These are phyloP conservation scores for Cladobotryum protrusum DNA, from an alignment of 2,329 filamentous ascomycete genomes.

Conservation along the genomic window DNA sequence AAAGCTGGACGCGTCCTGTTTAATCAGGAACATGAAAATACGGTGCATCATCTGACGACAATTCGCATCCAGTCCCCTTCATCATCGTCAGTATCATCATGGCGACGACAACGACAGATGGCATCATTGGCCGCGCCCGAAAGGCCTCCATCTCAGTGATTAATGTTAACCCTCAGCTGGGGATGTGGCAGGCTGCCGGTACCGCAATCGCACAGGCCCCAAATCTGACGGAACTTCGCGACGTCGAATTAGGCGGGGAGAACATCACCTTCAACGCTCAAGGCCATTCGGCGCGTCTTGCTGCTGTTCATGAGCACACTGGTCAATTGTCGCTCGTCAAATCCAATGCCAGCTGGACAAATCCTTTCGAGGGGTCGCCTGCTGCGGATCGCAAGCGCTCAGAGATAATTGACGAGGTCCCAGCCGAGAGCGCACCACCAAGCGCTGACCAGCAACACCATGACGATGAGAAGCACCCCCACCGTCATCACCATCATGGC, in stretches of 20 bases:
- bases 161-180: conserved; percentile 23
- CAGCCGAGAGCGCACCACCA: background rate
- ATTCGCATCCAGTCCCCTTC: no score
- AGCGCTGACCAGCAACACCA: conserved; percentile 6
- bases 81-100: background rate
- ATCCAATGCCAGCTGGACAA: conserved; percentile 8
- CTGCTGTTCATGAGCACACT: conserved; percentile 17
- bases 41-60: no score
- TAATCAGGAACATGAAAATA: no score
- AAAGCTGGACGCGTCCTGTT: no score
- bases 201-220: conserved; percentile 26
- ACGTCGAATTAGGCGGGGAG: conserved; percentile 19
- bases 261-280: conserved; percentile 24
- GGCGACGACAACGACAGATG: background rate
- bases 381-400: background rate
- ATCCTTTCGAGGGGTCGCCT: background rate
- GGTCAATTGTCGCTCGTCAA: conserved; percentile 20
- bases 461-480: conserved; percentile 6
- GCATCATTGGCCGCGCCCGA: conserved; percentile 20
- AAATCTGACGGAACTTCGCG: conserved; percentile 23
- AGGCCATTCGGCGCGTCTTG: conserved; percentile 22
- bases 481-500: conserved; percentile 12
- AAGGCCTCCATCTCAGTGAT: conserved; percentile 22
- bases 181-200: conserved; percentile 25
- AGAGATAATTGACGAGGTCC: background rate